Percentiles rank a stretch among this genome's conserved stretches.
Conservation (phyloP, 2,329 filamentous ascomycete genomes). For the Xenosphaeropsis pyriputrescens region DNA sequence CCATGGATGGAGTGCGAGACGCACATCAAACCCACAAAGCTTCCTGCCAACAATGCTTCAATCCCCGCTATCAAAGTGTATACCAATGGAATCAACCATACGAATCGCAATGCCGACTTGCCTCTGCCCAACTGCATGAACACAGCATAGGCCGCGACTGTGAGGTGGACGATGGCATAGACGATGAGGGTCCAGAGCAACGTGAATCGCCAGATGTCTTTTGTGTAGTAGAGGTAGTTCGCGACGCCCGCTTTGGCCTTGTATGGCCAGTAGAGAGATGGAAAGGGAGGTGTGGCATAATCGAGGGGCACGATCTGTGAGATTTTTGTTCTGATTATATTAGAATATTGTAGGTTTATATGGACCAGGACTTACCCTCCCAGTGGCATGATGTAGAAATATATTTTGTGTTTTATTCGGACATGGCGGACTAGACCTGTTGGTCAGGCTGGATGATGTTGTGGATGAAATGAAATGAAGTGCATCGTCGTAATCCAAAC, state of each 20-base stretch:
- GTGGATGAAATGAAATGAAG: no score
- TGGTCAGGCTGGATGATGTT: no score
- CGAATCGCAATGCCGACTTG: constrained; percentile 17
- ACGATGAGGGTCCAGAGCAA: constrained; percentile 54
- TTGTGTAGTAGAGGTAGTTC: constrained; percentile 39
- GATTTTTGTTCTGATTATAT: constrained; percentile 10
- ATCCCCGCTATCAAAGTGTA: constrained; percentile 45
- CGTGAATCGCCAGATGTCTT: constrained; percentile 56
- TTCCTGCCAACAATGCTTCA: constrained; percentile 51
- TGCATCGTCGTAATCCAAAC: no score
- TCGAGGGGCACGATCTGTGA: constrained; percentile 21
- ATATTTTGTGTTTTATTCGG: no score
- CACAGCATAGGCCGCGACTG: constrained; percentile 43
- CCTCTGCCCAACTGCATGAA: constrained; percentile 33
- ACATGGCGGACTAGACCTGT: no score
- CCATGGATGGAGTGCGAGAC: constrained; percentile 12
- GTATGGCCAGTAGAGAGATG: constrained; percentile 51
- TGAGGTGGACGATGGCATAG: constrained; percentile 42
- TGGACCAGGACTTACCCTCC: no score
- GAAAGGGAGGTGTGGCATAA: constrained; percentile 48
- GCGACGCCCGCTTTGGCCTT: constrained; percentile 25
- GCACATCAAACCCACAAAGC: constrained; percentile 51
- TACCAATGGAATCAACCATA: constrained; percentile 43
- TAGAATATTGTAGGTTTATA: neutral
- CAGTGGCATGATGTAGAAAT: no score